Percentiles rank a stretch among this genome's conserved stretches.
Evolutionary conservation across 345 rosid genomes (phyloP).

Genomic region (Citrus cavaleriei): DNA sequence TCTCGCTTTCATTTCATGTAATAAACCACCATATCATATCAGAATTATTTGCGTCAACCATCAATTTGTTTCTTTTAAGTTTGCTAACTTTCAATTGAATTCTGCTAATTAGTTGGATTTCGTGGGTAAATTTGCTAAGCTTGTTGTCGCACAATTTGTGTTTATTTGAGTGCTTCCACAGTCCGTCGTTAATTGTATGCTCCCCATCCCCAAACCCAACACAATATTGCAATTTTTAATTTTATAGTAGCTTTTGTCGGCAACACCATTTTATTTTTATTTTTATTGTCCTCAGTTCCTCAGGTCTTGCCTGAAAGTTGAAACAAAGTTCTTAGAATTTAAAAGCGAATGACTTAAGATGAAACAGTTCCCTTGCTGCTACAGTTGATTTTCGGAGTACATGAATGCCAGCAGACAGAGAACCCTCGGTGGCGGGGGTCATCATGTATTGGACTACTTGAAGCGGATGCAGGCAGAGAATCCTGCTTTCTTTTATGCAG

Average conservation of each 20-base stretch:
- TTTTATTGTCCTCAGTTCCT: not conserved
- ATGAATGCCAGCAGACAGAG: conserved; percentile 42
- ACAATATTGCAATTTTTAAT: not conserved
- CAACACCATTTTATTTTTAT: not conserved
- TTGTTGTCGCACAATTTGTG: not conserved
- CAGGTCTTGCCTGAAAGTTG: not conserved
- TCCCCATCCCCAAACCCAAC: not conserved
- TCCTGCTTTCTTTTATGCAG: conserved; percentile 59
- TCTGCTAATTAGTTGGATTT: not conserved
- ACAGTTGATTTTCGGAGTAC: conserved; percentile 14
- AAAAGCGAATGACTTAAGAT: not conserved
- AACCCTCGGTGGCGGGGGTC: conserved; percentile 52
- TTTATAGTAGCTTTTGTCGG: not conserved
- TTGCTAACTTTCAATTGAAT: not conserved
- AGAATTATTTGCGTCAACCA: not conserved
- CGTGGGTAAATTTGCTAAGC: not conserved
- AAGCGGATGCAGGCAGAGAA: conserved; percentile 58
- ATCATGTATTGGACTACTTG: conserved; percentile 59
- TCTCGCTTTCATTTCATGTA: not conserved
- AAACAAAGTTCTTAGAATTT: not conserved
- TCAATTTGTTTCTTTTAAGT: not conserved
- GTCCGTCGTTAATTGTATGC: not conserved
- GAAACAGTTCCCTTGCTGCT: not conserved
- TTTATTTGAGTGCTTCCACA: not conserved
- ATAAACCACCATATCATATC: not conserved